Base-by-base conservation (phyloP, 2,329 filamentous ascomycete species). In the Trichoderma breve region DNA sequence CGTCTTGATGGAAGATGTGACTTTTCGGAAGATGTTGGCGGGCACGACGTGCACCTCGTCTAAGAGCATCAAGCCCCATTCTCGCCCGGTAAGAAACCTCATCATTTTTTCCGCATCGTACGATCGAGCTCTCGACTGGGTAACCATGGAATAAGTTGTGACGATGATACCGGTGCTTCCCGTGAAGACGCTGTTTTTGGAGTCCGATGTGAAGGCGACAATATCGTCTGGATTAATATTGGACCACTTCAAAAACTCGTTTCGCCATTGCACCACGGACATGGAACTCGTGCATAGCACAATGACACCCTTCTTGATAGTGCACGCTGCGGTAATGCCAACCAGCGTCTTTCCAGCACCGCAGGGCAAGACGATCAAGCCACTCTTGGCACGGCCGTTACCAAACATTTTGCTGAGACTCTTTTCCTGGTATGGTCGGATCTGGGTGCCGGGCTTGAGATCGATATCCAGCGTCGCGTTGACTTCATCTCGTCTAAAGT, bases 381-480 rank as follows among this genome's bases (percentile, higher is more conserved):
- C 96, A 81, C 94, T 98, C 84, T 97, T 96, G 15, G 96, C 96
- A 82, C 96, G 92, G 64, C 95, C 95, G 79, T 99, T 99, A 79
- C 96, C 95, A 80, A 99, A 99, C 96, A 99, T 99, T 82, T 99
- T 99, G 84, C 93, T 97, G 11, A 99, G 85, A 75, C 94, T 97
- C 83, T 98, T 97, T 81, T 99, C 96, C 80, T 99, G 96, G 77
- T 99, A 99, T 73, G 97, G 84, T 80, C 95, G 91, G 79, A 98
- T 98, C 78, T 95, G 92, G 0, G 95, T 95, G 71, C 91, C 91
- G 0, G 95, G 95, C 76, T 93, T 93, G 63, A 98, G 85, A 80
- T 98, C 95, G 76, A 99, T 99, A 71, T 98, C 94, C 43, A 99
- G 85, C 65, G 93, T 97, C 1, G 95, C 89, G 78, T 98, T 99